These are phyloP conservation scores for Botrytis fabae DNA, from an alignment of 2,329 filamentous ascomycete species.

Conservation along the genomic window DNA sequence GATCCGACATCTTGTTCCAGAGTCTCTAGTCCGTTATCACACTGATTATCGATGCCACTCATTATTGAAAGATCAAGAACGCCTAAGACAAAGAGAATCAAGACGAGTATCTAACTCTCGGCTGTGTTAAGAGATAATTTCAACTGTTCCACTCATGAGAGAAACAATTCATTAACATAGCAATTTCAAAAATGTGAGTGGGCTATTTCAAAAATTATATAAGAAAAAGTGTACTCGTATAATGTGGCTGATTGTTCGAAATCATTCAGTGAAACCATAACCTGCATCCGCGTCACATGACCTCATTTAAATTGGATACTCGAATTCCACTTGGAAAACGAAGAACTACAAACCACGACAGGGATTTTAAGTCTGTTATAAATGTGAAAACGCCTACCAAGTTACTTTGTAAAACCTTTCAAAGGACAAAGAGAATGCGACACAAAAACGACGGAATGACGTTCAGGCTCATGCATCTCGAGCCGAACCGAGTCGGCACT, in stretches of 20 bases:
- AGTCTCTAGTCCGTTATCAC: background rate
- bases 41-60: background rate
- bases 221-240: background rate
- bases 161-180: background rate
- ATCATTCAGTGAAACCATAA: background rate
- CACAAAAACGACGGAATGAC: background rate
- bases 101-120: background rate
- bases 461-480: background rate
- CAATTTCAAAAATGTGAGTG: background rate
- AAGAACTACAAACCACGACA: background rate
- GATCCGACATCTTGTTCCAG: too few relatives aligned
- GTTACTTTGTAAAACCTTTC: background rate
- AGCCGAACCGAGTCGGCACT: constrained; percentile 6
- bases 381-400: background rate
- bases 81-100: background rate
- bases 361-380: too few relatives aligned
- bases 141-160: background rate
- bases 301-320: background rate
- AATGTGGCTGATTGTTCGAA: background rate
- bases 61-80: background rate
- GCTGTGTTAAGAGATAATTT: background rate
- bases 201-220: background rate
- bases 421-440: background rate
- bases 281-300: background rate
- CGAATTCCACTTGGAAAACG: background rate